Evolutionary conservation across 2,329 filamentous ascomycete genomes (phyloP), one percentile per base, ranked within the genome.

Genomic region (Pyricularia grisea): DNA sequence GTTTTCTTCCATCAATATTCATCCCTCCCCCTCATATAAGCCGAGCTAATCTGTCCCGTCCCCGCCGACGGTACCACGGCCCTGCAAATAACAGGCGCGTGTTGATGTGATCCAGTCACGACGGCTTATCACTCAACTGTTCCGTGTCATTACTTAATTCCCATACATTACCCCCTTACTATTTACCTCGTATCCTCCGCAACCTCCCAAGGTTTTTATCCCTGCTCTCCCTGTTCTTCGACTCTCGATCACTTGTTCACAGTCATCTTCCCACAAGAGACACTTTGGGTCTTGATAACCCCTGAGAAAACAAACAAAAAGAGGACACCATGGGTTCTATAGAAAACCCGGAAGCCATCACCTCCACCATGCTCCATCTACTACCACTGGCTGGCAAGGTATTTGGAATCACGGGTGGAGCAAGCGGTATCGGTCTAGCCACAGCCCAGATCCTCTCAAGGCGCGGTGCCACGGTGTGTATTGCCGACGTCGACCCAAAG

Each of bases 351-450:
- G 25, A 17, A 14, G 12, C 5, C 17, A 12, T 25, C 2, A 31
- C 9, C 6, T 17, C 23, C 14, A 10, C 20, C 42, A 50, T 50
- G 42, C 2, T n/a, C 20, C 42, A 50, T 14, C 7, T 60, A 27
- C 10, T 17, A 6, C 55, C 66, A 5, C 66, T 67, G 50, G 66
- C 66, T 11, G 72, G 71, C 71, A 83, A 81, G 74, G 78, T 84
- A 64, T 79, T 82, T 72, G 79, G 80, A 68, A 75, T 85, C 61
- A 84, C 82, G 11, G 83, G 83, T 55, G 72, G 72, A 7, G 71
- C 72, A 1, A 73, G 71, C 31, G 72, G 81, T 23, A 83, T 83
- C 70, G 81, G 81, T 3, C 74, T 81, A 25, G 79, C 79, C 31
- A 79, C 81, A 2, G 78, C 80, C 30, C 76, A 78, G 69, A 70